These are phyloP conservation scores for Cardamine occulta DNA, from an alignment of 345 rosid species.

Conservation along the genomic window DNA sequence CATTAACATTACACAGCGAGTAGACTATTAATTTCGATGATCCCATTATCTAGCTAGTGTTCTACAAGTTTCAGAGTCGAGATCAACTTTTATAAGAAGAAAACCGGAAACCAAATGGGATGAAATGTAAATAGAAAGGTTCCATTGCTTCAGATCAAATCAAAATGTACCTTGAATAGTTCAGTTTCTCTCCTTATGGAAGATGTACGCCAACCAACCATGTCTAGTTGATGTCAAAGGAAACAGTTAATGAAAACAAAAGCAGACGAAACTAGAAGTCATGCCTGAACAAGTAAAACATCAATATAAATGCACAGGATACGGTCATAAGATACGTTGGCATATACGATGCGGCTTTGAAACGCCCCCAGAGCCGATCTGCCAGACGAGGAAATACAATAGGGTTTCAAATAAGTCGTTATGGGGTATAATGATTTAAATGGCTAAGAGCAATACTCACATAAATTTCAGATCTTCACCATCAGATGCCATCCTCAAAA, in stretches of 20 bases:
- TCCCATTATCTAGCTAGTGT: constrained; percentile 13
- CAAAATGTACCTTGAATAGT: constrained; percentile 61
- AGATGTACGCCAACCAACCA: constrained; percentile 99
- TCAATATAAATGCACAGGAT: constrained; percentile 52
- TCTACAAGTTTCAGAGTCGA: constrained; percentile 1
- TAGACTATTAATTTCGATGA: neutral
- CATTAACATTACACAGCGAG: neutral
- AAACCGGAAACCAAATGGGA: neutral
- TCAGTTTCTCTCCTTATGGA: constrained; percentile 93
- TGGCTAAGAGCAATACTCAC: constrained; percentile 51
- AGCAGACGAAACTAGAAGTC: constrained; percentile 5
- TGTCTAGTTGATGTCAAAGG: constrained; percentile 70
- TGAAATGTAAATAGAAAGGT: neutral
- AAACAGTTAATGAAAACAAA: constrained; percentile 22
- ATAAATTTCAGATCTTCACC: constrained; percentile 71
- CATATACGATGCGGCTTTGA: constrained; percentile 72
- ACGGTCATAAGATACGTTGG: constrained; percentile 98
- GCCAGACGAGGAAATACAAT: constrained; percentile 24
- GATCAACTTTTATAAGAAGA: neutral
- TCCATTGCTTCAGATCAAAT: neutral
- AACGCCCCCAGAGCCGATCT: constrained; percentile 88
- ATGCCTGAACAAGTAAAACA: constrained; percentile 3
- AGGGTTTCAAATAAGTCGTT: constrained; percentile 24
- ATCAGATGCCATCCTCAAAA: constrained; percentile 88
- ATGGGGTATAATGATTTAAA: constrained; percentile 6